phyloP scores from a whole-genome alignment of 139 green algal species.

The Picochlorum sp. region DNA sequence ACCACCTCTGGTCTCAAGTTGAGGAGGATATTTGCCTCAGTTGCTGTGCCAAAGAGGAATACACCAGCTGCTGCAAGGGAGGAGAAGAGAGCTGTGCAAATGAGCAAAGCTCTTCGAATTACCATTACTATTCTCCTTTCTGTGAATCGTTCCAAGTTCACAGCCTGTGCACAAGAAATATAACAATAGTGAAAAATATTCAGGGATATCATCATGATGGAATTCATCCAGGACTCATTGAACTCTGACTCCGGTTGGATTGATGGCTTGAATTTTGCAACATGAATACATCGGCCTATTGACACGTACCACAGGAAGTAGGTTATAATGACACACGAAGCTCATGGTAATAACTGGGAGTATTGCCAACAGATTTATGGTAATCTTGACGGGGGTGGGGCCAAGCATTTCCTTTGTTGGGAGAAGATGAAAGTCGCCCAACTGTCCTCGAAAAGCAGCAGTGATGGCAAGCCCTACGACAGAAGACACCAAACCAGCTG shows the following conservation, averaged over 20 bases:
- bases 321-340: conserved; percentile 32
- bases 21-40: conserved; percentile 21
- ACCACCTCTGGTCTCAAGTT: conserved; percentile 15
- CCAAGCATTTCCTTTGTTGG: conserved; percentile 14
- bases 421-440: conserved; percentile 22
- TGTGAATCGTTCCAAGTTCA: conserved; percentile 14
- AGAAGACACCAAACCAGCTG: conserved; percentile 8
- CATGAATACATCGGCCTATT: not conserved
- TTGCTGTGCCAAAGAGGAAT: conserved; percentile 11
- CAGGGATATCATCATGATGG: too few species aligned
- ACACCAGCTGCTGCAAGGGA: conserved; percentile 15
- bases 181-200: not conserved
- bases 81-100: conserved; percentile 22
- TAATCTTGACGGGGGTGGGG: not conserved
- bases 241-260: too few species aligned
- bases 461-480: conserved; percentile 4
- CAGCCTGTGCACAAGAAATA: not conserved
- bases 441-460: conserved; percentile 4
- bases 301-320: conserved; percentile 15
- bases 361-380: conserved; percentile 16
- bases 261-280: not conserved
- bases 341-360: conserved; percentile 24
- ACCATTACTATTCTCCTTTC: conserved; percentile 26
- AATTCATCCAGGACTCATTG: too few species aligned
- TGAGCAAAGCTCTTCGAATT: conserved; percentile 8